These are phyloP conservation scores for Diaporthe citri DNA, from an alignment of 2,329 filamentous ascomycete genomes.

Conservation along the genomic window DNA sequence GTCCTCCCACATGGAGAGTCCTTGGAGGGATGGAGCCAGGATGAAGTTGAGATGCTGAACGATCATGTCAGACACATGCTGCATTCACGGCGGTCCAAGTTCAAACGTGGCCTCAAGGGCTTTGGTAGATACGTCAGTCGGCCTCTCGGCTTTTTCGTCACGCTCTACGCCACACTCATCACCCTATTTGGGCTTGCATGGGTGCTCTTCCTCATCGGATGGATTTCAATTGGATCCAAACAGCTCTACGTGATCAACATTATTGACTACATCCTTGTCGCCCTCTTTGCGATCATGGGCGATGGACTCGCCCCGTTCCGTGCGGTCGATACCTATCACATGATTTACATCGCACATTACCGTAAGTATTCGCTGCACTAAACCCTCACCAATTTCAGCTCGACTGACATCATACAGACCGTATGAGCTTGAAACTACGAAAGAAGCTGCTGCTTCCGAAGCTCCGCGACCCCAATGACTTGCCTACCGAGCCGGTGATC, in stretches of 20 bases:
- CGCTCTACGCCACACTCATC: constrained; percentile 84
- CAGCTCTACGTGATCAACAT: constrained; percentile 78
- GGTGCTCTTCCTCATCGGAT: constrained; percentile 92
- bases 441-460: constrained; percentile 72
- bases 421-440: constrained; percentile 73
- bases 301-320: constrained; percentile 82
- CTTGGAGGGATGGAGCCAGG: constrained; percentile 79
- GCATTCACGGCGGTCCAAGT: constrained; percentile 82
- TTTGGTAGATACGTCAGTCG: constrained; percentile 84
- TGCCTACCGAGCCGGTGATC: constrained; percentile 60
- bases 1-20: constrained; percentile 81
- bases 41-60: constrained; percentile 82
- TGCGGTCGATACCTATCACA: constrained; percentile 86
- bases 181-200: constrained; percentile 88
- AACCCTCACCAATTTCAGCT: constrained; percentile 50
- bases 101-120: constrained; percentile 83
- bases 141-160: constrained; percentile 86
- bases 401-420: constrained; percentile 48
- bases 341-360: constrained; percentile 84
- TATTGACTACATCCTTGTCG: constrained; percentile 79
- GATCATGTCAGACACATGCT: constrained; percentile 91
- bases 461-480: constrained; percentile 76
- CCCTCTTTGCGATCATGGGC: constrained; percentile 77
- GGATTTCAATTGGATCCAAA: constrained; percentile 83
- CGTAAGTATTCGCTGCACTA: constrained; percentile 48